phyloP scores from a whole-genome alignment of 1,284 basidiomycete genomes.

The Cutaneotrichosporon mucoides region DNA sequence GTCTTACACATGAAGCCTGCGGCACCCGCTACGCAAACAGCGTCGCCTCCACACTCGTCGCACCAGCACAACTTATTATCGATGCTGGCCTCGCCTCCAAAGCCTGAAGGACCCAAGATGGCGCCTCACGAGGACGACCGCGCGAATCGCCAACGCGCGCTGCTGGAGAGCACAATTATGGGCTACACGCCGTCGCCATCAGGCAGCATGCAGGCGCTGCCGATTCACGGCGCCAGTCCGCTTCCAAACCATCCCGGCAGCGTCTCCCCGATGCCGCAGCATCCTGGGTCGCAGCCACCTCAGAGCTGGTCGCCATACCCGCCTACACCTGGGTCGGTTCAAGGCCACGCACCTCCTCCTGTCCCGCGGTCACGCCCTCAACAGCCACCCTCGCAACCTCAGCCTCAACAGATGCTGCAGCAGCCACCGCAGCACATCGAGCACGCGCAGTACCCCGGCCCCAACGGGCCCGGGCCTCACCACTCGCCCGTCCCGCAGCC shows the following conservation, averaged over 20 bases:
- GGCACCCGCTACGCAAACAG: neutral
- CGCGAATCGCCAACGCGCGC: constrained; percentile 2
- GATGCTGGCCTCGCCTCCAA: constrained; percentile 10
- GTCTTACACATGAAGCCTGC: constrained; percentile 1
- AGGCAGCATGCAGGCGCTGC: neutral
- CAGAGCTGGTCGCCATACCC: neutral
- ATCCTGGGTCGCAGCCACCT: too few relatives aligned
- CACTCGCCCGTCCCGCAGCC: neutral
- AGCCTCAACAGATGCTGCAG: neutral
- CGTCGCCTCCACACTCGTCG: constrained; percentile 1
- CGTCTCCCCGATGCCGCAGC: neutral
- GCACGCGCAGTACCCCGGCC: neutral
- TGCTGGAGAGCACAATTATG: constrained; percentile 1
- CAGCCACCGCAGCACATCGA: neutral
- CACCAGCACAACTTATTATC: constrained; percentile 18
- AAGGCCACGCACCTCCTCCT: neutral
- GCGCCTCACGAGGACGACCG: neutral
- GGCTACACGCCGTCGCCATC: neutral
- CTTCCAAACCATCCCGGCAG: neutral
- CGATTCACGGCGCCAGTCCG: neutral
- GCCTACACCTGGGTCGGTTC: neutral
- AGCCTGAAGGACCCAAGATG: neutral
- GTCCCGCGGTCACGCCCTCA: neutral
- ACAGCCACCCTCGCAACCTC: neutral
- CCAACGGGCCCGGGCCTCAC: neutral